phyloP scores from a whole-genome alignment of 805 yeast genomes.

The Metschnikowia koreensis region DNA sequence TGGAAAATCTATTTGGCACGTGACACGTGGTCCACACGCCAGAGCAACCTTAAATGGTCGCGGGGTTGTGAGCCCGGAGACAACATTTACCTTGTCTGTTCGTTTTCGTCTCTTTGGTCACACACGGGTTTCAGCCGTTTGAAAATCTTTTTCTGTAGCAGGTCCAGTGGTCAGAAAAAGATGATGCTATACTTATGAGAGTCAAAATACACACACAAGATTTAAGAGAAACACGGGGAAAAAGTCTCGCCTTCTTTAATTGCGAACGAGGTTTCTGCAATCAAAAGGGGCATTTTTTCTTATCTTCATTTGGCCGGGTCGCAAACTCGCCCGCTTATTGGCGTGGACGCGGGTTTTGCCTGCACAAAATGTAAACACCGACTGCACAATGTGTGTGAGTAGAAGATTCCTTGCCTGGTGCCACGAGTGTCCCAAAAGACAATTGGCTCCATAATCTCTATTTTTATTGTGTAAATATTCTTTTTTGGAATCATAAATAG shows the following conservation, averaged over 20 bases:
- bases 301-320: constrained; percentile 4
- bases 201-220: no score
- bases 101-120: not conserved
- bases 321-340: not conserved
- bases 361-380: not conserved
- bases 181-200: not conserved
- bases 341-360: not conserved
- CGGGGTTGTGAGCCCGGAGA: constrained; percentile 4
- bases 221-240: no score
- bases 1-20: no score
- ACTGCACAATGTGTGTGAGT: not conserved
- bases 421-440: not conserved
- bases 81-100: not conserved
- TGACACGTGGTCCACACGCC: not conserved
- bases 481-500: not conserved
- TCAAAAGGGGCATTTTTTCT: not conserved
- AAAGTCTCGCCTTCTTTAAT: no score
- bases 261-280: not conserved
- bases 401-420: constrained; percentile 7
- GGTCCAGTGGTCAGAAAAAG: not conserved
- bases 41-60: constrained; percentile 5
- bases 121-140: constrained; percentile 9
- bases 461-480: not conserved
- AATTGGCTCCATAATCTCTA: not conserved
- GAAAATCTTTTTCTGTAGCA: not conserved